Conservation (phyloP, 805 yeast species). For the Candida nonsorbophila region DNA sequence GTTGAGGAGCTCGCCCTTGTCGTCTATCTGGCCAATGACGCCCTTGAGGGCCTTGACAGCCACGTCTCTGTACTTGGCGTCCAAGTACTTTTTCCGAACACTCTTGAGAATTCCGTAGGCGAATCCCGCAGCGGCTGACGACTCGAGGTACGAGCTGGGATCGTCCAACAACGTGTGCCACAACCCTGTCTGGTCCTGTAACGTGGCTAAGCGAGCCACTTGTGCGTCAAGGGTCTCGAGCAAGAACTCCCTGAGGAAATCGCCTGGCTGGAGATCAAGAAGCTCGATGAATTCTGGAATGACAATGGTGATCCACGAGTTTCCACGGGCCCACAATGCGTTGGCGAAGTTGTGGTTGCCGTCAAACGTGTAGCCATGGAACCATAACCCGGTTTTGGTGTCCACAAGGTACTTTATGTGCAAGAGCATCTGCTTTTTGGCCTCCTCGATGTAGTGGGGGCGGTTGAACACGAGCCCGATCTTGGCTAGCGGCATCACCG, state of each 20-base stretch:
- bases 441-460: constrained; percentile 27
- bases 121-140: constrained; percentile 32
- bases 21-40: constrained; percentile 19
- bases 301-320: constrained; percentile 31
- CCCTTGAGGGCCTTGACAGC: constrained; percentile 28
- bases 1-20: constrained; percentile 24
- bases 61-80: constrained; percentile 13
- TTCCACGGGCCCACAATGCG: constrained; percentile 33
- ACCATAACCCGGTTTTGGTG: constrained; percentile 24
- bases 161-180: constrained; percentile 31
- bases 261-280: constrained; percentile 19
- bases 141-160: constrained; percentile 20
- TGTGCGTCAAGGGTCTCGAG: constrained; percentile 24
- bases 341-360: constrained; percentile 18
- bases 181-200: constrained; percentile 24
- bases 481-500: constrained; percentile 30
- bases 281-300: constrained; percentile 30
- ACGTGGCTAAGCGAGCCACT: constrained; percentile 16
- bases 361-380: constrained; percentile 26
- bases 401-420: constrained; percentile 26
- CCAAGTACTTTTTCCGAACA: constrained; percentile 19
- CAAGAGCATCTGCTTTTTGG: constrained; percentile 25
- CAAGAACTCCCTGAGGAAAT: constrained; percentile 19
- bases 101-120: constrained; percentile 30
- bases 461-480: constrained; percentile 20